phyloP scores from a whole-genome alignment of 768 basidiomycete genomes.

The Austroboletus festivus region DNA sequence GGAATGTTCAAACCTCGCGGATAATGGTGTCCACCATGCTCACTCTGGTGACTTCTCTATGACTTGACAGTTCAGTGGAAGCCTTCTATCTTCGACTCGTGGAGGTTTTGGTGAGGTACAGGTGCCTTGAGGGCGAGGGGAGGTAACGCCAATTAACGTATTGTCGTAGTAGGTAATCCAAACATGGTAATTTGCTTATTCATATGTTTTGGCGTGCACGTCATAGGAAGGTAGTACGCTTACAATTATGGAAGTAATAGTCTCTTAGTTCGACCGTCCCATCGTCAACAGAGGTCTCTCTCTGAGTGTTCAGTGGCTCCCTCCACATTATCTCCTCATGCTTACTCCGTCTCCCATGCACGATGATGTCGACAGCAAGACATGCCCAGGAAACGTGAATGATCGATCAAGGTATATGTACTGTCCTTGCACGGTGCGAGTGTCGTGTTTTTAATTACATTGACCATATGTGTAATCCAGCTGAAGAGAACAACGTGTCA shows the following conservation, averaged over 20 bases:
- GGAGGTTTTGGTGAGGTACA: slow-evolving; percentile 16
- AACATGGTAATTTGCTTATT: no score
- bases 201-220: no score
- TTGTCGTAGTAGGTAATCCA: no score
- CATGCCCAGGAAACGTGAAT: slow-evolving; percentile 15
- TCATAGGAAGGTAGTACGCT: no score
- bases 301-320: no score
- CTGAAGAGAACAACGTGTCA: background rate
- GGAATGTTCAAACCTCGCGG: slow-evolving; percentile 39
- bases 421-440: background rate
- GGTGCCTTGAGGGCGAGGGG: slow-evolving; percentile 12
- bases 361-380: slow-evolving; percentile 20
- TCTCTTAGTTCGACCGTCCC: no score
- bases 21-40: slow-evolving; percentile 39
- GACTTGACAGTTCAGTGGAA: slow-evolving; percentile 3
- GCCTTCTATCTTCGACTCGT: slow-evolving; percentile 3
- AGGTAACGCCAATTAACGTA: no score
- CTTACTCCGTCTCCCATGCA: background rate
- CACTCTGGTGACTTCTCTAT: slow-evolving; percentile 3
- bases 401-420: background rate
- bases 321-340: no score
- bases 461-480: slow-evolving; percentile 3
- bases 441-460: background rate
- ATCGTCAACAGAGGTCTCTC: no score
- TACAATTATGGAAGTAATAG: no score